Evolutionary conservation across 352 stramenopile species (phyloP), one percentile per base, ranked within the genome.

Genomic region (Globisporangium spinosum): DNA sequence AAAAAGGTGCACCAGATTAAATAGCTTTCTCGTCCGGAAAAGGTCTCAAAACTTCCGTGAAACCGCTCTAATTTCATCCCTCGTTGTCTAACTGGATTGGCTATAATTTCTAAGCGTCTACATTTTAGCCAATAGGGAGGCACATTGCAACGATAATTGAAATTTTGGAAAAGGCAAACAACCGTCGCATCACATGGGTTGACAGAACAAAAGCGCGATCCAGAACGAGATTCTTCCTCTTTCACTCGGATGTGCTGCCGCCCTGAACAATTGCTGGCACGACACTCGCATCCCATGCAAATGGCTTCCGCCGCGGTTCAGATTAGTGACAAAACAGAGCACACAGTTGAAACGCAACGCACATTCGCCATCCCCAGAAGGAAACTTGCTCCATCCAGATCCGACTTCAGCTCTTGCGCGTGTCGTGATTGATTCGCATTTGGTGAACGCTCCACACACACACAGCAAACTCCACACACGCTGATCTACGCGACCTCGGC

Each of bases 171-270:
- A 32, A 32, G 29, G 29, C 29, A 32, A 32, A 32, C 29, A 13
- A 15, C 27, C 1, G 25, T 56, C 25, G 27, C 54, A 43, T 61
- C 29, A 29, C 55, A 61, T 61, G 17, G 7, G 9, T n/a, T 61
- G 29, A 27, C 20, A 38, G 55, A 61, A 61, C 20, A 38, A 60
- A 60, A 38, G 13, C 23, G 53, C 53, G 53, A 58, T 58, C 53
- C 25, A 58, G 25, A 20, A 58, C 20, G 23, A 38, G 53, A 38
- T 29, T 40, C 29, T 4, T 32, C 29, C 29, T 32, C 29, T 32
- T 32, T 32, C 15, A 43, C 13, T 59, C 13, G 54, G 25, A 15
- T 55, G 10, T 23, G 53, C 13, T 29, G 29, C 29, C 29, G 29
- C 29, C 29, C 29, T 32, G 29, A 32, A 32, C 29, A 32, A 32